Percentiles rank a stretch among this genome's conserved stretches.
Conservation (phyloP, 768 basidiomycete species). For the Boletus huronensis region DNA sequence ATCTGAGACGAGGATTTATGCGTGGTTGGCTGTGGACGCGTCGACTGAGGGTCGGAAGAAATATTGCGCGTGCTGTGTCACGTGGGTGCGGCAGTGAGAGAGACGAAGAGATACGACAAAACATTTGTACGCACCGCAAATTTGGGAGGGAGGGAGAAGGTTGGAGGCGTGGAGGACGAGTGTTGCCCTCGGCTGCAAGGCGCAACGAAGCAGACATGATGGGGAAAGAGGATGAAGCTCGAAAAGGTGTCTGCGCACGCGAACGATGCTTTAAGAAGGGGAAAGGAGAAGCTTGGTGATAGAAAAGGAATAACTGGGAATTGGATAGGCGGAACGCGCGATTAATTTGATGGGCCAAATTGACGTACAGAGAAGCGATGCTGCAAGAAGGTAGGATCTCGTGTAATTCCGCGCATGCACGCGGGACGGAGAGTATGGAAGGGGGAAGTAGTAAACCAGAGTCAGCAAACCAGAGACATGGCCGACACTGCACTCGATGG, state of each 20-base stretch:
- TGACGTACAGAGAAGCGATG: conserved; percentile 38
- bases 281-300: conserved; percentile 31
- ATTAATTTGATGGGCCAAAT: conserved; percentile 31
- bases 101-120: neutral
- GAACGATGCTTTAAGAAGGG: conserved; percentile 31
- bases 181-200: conserved; percentile 14
- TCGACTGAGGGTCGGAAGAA: conserved; percentile 28
- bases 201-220: conserved; percentile 30
- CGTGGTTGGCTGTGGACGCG: conserved; percentile 23
- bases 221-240: conserved; percentile 24
- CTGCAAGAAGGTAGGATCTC: conserved; percentile 22
- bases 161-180: conserved; percentile 49
- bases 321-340: conserved; percentile 28
- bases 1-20: conserved; percentile 21
- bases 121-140: conserved; percentile 45
- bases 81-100: conserved; percentile 19
- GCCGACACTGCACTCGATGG: conserved; percentile 4
- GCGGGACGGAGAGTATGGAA: conserved; percentile 20
- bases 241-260: conserved; percentile 29
- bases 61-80: conserved; percentile 23
- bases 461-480: conserved; percentile 9
- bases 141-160: conserved; percentile 71
- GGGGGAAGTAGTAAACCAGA: conserved; percentile 15
- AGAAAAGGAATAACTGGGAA: conserved; percentile 34
- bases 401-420: conserved; percentile 22